Evolutionary conservation across 495 filamentous ascomycete species (phyloP).

Genomic region (Podospora tetraspora): DNA sequence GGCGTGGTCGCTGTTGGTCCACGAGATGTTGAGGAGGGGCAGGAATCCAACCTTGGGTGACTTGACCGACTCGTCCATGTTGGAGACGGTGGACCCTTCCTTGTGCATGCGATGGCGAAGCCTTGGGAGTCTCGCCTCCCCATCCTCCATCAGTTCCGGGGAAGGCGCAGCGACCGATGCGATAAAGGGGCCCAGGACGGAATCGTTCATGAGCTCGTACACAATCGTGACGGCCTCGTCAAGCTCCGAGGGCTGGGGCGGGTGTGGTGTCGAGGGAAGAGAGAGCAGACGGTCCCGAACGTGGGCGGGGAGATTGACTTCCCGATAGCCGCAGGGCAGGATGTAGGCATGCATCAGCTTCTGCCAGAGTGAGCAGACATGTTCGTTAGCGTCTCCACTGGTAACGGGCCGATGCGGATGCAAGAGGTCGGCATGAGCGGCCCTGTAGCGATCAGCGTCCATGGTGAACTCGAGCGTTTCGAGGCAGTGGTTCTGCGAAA

Average conservation of each 20-base stretch:
- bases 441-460: slow-evolving; percentile 85
- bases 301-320: slow-evolving; percentile 86
- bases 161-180: slow-evolving; percentile 49
- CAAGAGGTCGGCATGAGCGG: slow-evolving; percentile 60
- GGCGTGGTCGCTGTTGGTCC: slow-evolving; percentile 25
- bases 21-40: slow-evolving; percentile 40
- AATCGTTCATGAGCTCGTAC: slow-evolving; percentile 96
- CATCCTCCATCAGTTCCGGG: slow-evolving; percentile 24
- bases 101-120: slow-evolving; percentile 36
- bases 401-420: slow-evolving; percentile 15
- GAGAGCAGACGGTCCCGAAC: slow-evolving; percentile 76
- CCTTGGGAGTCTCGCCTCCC: slow-evolving; percentile 38
- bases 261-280: slow-evolving; percentile 53
- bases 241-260: slow-evolving; percentile 71
- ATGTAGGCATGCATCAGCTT: slow-evolving; percentile 71
- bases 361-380: slow-evolving; percentile 67
- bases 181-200: slow-evolving; percentile 77
- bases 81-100: slow-evolving; percentile 23
- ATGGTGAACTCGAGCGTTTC: slow-evolving; percentile 97
- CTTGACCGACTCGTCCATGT: slow-evolving; percentile 32
- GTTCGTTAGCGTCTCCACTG: slow-evolving; percentile 53
- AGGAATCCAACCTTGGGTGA: slow-evolving; percentile 43
- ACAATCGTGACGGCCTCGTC: slow-evolving; percentile 88
- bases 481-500: slow-evolving; percentile 95
- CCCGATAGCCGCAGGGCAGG: slow-evolving; percentile 69